Conservation (phyloP, 2,329 filamentous ascomycete genomes). For the Calonectria pseudoturangicola region DNA sequence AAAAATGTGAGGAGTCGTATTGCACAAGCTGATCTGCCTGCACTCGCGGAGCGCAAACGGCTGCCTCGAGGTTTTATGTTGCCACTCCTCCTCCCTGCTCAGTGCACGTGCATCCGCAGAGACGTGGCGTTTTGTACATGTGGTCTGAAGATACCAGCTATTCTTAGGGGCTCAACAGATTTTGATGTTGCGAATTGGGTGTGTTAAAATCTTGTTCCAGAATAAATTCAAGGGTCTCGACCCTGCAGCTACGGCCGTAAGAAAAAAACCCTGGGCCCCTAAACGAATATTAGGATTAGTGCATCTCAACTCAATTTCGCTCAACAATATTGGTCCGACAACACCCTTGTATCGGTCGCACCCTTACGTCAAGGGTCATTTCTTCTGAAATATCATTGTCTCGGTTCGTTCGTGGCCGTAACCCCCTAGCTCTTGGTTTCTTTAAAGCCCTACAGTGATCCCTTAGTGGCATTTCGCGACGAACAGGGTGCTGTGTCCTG, state of each 20-base stretch:
- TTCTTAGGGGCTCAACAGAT: constrained; percentile 22
- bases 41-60: neutral
- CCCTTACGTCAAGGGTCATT: constrained; percentile 24
- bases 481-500: constrained; percentile 12
- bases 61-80: constrained; percentile 1
- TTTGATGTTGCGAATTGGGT: neutral
- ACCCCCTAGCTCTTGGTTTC: constrained; percentile 3
- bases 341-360: constrained; percentile 17
- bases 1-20: neutral
- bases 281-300: constrained; percentile 22
- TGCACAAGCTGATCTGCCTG: neutral
- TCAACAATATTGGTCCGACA: constrained; percentile 22
- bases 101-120: neutral
- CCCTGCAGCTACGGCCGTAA: constrained; percentile 20
- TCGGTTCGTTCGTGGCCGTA: neutral
- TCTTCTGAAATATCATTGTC: constrained; percentile 17
- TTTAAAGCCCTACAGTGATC: constrained; percentile 23
- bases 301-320: constrained; percentile 22
- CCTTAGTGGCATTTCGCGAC: constrained; percentile 11
- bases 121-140: constrained; percentile 4
- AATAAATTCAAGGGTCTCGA: constrained; percentile 12
- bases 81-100: neutral
- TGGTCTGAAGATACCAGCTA: constrained; percentile 7
- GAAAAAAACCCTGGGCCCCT: constrained; percentile 22
- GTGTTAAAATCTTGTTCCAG: constrained; percentile 14